Evolutionary conservation across 192 early-diverging fungal genomes (phyloP).

Genomic region (Backusella circina): DNA sequence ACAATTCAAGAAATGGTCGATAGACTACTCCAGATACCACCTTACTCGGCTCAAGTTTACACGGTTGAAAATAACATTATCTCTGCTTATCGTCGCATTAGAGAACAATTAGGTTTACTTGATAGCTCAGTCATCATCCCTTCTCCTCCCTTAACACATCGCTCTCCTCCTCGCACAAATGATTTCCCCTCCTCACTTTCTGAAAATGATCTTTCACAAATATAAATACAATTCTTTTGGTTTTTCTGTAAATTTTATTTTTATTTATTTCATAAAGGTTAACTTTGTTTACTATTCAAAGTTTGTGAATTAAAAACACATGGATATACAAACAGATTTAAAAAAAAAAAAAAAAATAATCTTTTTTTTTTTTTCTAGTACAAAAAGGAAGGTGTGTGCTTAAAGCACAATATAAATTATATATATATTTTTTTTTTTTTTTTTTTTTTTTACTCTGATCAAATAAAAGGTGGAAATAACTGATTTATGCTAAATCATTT

Average conservation of each 20-base stretch:
- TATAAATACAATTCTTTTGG: background rate
- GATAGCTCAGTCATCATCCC: background rate
- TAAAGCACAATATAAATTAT: background rate
- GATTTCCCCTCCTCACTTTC: background rate
- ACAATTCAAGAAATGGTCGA: constrained; percentile 13
- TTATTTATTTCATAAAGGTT: background rate
- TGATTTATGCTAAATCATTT: background rate
- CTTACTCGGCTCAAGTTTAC: constrained; percentile 11
- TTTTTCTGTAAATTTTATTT: background rate
- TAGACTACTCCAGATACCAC: constrained; percentile 14
- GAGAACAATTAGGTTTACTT: constrained; percentile 13
- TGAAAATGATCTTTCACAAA: background rate
- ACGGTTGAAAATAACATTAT: constrained; percentile 10
- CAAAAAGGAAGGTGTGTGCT: background rate
- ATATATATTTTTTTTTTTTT: background rate
- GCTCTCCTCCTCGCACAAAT: background rate
- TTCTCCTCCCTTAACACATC: background rate
- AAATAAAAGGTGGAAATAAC: background rate
- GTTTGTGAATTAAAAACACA: constrained; percentile 1
- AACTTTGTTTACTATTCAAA: constrained; percentile 2
- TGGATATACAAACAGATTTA: background rate
- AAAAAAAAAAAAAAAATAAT: background rate
- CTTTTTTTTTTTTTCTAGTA: background rate
- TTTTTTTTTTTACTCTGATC: background rate
- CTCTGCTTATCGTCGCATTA: constrained; percentile 17